These are phyloP conservation scores for Luffa aegyptiaca DNA, from an alignment of 306 rosid genomes.

Conservation along the genomic window DNA sequence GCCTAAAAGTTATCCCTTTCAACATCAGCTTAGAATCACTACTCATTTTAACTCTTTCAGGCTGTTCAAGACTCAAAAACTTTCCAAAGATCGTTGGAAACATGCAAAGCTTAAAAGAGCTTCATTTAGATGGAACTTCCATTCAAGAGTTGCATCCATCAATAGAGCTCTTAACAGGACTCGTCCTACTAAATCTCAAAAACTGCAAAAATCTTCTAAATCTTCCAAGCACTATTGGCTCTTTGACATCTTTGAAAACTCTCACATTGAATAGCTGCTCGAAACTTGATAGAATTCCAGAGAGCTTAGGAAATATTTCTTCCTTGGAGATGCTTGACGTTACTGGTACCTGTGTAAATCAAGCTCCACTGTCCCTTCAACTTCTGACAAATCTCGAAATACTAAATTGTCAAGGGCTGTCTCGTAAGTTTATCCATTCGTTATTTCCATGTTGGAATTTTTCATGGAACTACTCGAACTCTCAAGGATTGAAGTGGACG, in stretches of 20 bases:
- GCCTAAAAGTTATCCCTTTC: background rate
- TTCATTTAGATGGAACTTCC: slow-evolving; percentile 14
- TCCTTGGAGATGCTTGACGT: slow-evolving; percentile 10
- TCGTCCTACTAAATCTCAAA: slow-evolving; percentile 2
- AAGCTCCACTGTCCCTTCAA: background rate
- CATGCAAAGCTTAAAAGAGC: slow-evolving; percentile 7
- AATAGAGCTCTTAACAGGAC: background rate
- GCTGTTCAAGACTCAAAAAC: background rate
- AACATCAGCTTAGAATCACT: slow-evolving; percentile 12
- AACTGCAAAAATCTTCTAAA: slow-evolving; percentile 3
- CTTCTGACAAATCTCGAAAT: slow-evolving; percentile 3
- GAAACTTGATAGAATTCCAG: background rate
- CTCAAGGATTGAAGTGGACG: slow-evolving; percentile 1
- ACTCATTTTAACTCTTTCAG: background rate
- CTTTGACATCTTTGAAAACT: slow-evolving; percentile 7
- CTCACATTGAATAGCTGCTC: slow-evolving; percentile 15
- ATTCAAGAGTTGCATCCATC: slow-evolving; percentile 8
- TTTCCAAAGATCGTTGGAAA: slow-evolving; percentile 17
- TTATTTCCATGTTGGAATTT: background rate
- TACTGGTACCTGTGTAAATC: slow-evolving; percentile 7
- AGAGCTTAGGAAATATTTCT: slow-evolving; percentile 6
- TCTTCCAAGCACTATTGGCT: slow-evolving; percentile 10
- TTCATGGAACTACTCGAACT: background rate
- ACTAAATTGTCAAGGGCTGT: background rate
- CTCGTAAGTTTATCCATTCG: slow-evolving; percentile 3